Base-by-base conservation (phyloP, 371 early-diverging fungal species). In the Zopfochytrium polystomum region DNA sequence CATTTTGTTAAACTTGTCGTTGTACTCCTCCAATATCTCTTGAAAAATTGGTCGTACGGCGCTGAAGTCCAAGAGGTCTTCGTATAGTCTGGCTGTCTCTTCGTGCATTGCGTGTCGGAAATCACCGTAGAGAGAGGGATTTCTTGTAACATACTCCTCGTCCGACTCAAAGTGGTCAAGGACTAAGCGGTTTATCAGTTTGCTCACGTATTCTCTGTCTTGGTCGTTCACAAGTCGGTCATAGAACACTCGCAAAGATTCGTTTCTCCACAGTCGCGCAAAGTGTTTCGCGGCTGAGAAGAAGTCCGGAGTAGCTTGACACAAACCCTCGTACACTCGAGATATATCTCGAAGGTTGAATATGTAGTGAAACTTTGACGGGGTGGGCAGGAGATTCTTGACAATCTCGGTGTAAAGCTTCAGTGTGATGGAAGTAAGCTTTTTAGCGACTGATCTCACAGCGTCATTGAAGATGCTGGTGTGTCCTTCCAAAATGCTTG, bases 321-420 rank as follows among this genome's bases (percentile, higher is more conserved):
- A 72, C 32, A 81, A 25, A 1, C 83, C 83, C 64, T 81, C 81
- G 52, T 80, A 81, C 2, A 83, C 72, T 3, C 83, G 60, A 13
- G 78, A 78, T 34, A 83, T 83, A 65, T 83, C 83, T n/a, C 83
- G 74, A n/a, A 83, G 65, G 61, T 83, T 83, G 67, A 83, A 83
- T 34, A 83, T 80, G 61, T 83, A 83, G 60, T 83, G 83, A 68
- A 83, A 83, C 60, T 83, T 83, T 33, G 67, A 71, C 20, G 83
- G 83, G 6, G 83, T 83, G 2, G 83, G 83, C 70, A 78, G 66
- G 20, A 83, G 70, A 51, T 67, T 78, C 33, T 79, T 77, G n/a
- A 70, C 62, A 25, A 81, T 68, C 31, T 77, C 75, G 11, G 62
- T 46, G 58, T 78, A 83, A 18, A 83, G 59, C 61, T 73, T 73